A percentile compares a stretch with the other conserved stretches of the same genome.
Evolutionary conservation across 2,329 filamentous ascomycete species (phyloP).

Genomic region (Neonectria coccinea): DNA sequence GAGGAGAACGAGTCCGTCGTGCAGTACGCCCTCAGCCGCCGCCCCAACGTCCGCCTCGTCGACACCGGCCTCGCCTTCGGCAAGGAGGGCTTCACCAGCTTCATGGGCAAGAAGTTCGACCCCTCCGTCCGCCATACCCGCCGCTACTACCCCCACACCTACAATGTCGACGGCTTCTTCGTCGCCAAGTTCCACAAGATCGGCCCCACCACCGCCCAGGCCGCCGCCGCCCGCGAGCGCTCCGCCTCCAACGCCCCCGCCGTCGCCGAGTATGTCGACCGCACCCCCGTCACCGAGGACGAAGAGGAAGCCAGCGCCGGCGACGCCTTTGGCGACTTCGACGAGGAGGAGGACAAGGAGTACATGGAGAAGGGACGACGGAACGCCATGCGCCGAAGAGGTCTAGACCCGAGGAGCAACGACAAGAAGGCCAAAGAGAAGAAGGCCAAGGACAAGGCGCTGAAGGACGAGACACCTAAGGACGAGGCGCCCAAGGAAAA

Average conservation of each 20-base stretch:
- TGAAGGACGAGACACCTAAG: conserved; percentile 48
- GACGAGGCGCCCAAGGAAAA: conserved; percentile 51
- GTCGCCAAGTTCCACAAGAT: conserved; percentile 98
- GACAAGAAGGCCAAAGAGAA: conserved; percentile 47
- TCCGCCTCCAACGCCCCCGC: conserved; percentile 29
- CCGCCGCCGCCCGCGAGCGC: conserved; percentile 49
- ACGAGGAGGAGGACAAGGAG: conserved; percentile 77
- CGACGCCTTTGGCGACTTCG: conserved; percentile 77
- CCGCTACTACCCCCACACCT: conserved; percentile 89
- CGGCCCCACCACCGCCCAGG: conserved; percentile 76
- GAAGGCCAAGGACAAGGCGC: conserved; percentile 3
- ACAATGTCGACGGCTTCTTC: conserved; percentile 98
- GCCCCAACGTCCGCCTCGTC: conserved; percentile 93
- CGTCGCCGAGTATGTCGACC: conserved; percentile 69
- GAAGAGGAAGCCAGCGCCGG: conserved; percentile 62
- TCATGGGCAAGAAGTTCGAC: conserved; percentile 92
- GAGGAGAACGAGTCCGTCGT: conserved; percentile 94
- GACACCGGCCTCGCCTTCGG: conserved; percentile 92
- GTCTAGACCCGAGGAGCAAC: conserved; percentile 75
- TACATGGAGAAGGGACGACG: conserved; percentile 80
- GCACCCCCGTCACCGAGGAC: conserved; percentile 71
- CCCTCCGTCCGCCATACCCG: conserved; percentile 84
- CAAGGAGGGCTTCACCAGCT: conserved; percentile 90
- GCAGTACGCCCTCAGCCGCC: conserved; percentile 89
- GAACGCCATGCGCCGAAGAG: conserved; percentile 79